These are phyloP conservation scores for Solanum sparsipilum DNA, from an alignment of 257 asterid species.

Conservation along the genomic window DNA sequence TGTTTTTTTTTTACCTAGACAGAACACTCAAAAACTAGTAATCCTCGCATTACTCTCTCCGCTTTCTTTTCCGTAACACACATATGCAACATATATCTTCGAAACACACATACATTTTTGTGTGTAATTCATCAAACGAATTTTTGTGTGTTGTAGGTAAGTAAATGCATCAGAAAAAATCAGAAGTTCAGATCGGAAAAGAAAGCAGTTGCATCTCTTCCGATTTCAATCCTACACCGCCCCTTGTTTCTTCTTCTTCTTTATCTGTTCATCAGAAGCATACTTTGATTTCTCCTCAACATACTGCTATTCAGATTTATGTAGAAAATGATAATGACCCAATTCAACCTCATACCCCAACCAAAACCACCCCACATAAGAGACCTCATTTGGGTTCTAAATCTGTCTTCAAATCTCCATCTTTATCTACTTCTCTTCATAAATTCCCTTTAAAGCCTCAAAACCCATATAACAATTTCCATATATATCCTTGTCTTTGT, in stretches of 20 bases:
- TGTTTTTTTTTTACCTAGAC: not conserved
- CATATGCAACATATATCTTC: not conserved
- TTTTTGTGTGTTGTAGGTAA: not conserved
- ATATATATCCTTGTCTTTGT: slow-evolving; percentile 48
- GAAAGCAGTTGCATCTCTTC: slow-evolving; percentile 99
- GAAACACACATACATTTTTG: not conserved
- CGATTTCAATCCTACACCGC: slow-evolving; percentile 92
- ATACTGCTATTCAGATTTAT: slow-evolving; percentile 37
- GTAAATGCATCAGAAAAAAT: slow-evolving; percentile 83
- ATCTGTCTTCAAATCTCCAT: slow-evolving; percentile 36
- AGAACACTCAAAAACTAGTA: not conserved
- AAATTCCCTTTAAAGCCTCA: slow-evolving; percentile 21
- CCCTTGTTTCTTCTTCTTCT: slow-evolving; percentile 32
- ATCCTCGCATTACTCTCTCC: not conserved
- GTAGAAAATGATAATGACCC: slow-evolving; percentile 50
- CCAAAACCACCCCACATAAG: slow-evolving; percentile 62
- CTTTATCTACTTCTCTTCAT: slow-evolving; percentile 46
- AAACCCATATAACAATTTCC: slow-evolving; percentile 21
- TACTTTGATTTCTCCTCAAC: slow-evolving; percentile 4
- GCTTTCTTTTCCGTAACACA: not conserved
- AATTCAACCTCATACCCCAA: slow-evolving; percentile 22
- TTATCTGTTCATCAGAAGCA: slow-evolving; percentile 41
- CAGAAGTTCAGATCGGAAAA: slow-evolving; percentile 96
- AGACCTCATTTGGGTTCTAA: slow-evolving; percentile 40
- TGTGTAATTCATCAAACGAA: not conserved